Base-by-base conservation (phyloP, 2,329 filamentous ascomycete species). In the Trichoderma harzianum region DNA sequence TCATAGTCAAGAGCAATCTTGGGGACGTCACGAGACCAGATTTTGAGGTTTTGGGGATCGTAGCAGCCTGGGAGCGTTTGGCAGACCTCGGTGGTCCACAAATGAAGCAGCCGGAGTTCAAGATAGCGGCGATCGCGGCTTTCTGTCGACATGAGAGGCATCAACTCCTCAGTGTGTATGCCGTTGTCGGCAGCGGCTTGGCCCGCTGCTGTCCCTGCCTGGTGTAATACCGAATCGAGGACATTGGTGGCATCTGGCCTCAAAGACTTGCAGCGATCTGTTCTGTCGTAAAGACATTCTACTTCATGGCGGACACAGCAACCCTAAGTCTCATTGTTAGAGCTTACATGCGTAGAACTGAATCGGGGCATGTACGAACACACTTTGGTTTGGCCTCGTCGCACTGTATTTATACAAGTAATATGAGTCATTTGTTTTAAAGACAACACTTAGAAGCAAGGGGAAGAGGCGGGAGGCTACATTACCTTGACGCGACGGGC, bases 391-490 rank as follows among this genome's bases (percentile, higher is more conserved):
- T 51, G 10, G n/a, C 43, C n/a, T 47, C 43, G 21, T 51, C 43
- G n/a, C 43, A 51, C 43, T 51, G 10, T 6, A 18, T 51, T 11
- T 6, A 51, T 51, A 51, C n/a, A 51, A 5, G 3, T 4, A 51
- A 6, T 51, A 12, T 7, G n/a, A 5, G n/a, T 21, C n/a, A 21
- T 10, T 2, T 51, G n/a, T 6, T 12, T 47, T 5, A 2, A 5
- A 2, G 7, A 4, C 16, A 43, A 43, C 2, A 5, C 5, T 8
- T 2, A 18, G 16, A n/a, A n/a, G 5, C 5, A 47, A 21, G 43
- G 0, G 0, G 10, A 6, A 21, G 10, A 11, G 0, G 5, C 1
- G 1, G 21, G 1, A 51, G 1, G 43, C 2, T 47, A 21, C 43
- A n/a, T 51, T 51, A 51, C 43, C 43, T 51, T 51, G 43, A 51